A percentile compares a stretch with the other conserved stretches of the same genome.
phyloP scores from a whole-genome alignment of 1,139 yeast genomes.

The Ogataea hybrid region DNA sequence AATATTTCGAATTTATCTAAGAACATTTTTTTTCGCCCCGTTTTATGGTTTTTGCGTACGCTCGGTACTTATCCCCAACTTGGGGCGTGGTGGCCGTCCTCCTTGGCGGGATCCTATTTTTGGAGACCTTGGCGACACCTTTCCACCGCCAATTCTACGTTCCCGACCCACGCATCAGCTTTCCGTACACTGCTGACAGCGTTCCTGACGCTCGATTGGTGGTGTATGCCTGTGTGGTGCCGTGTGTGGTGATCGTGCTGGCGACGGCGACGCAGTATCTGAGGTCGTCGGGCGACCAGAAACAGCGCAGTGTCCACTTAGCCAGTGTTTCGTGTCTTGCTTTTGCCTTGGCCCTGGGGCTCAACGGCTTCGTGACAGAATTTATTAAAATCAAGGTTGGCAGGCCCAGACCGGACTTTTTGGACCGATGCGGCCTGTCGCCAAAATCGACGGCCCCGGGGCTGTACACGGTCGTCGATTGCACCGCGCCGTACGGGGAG shows the following conservation, averaged over 20 bases:
- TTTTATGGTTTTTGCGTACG: conserved; percentile 1
- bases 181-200: conserved; percentile 3
- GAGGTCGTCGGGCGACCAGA: conserved; percentile 1
- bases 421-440: conserved; percentile 55
- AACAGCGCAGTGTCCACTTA: conserved; percentile 34
- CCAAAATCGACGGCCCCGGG: neutral
- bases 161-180: conserved; percentile 3
- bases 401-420: conserved; percentile 75
- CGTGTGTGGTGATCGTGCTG: neutral
- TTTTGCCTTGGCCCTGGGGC: conserved; percentile 38
- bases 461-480: conserved; percentile 36
- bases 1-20: conserved; percentile 14
- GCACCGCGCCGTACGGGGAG: conserved; percentile 49
- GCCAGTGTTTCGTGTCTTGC: conserved; percentile 43
- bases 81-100: neutral
- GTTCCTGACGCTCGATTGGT: conserved; percentile 1
- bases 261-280: neutral
- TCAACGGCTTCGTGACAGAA: conserved; percentile 47
- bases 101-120: neutral
- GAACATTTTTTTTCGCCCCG: neutral
- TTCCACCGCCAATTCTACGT: conserved; percentile 5
- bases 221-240: neutral
- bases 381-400: conserved; percentile 69
- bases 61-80: neutral
- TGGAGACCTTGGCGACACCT: neutral